These are phyloP conservation scores for Pseudonectria foliicola DNA, from an alignment of 2,329 filamentous ascomycete genomes.

Conservation along the genomic window DNA sequence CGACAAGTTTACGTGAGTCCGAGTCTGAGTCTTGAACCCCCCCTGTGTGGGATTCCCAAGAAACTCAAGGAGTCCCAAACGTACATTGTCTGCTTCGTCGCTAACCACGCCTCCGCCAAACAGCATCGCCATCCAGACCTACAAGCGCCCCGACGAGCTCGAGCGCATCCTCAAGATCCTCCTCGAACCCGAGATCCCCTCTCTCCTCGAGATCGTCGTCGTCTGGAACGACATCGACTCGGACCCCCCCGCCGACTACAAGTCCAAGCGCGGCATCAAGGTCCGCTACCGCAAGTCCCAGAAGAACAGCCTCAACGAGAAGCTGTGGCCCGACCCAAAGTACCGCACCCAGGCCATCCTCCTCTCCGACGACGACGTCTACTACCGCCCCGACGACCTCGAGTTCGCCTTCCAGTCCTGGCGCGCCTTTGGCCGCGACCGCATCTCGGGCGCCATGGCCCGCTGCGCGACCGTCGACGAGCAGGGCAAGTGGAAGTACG, in stretches of 20 bases:
- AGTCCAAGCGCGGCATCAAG: conserved; percentile 23
- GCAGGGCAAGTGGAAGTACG: conserved; percentile 24
- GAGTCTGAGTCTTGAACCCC: neutral
- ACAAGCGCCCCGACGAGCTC: conserved; percentile 29
- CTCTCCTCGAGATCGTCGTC: conserved; percentile 30
- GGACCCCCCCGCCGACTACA: conserved; percentile 21
- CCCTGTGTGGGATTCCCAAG: too few species aligned
- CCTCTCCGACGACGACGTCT: conserved; percentile 33
- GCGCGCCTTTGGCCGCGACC: conserved; percentile 30
- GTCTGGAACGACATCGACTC: conserved; percentile 31
- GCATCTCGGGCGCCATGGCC: conserved; percentile 29
- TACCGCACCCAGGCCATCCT: conserved; percentile 33
- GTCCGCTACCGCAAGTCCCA: conserved; percentile 28
- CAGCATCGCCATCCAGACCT: conserved; percentile 33
- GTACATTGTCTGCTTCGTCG: neutral
- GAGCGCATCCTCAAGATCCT: conserved; percentile 25
- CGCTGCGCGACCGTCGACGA: conserved; percentile 25
- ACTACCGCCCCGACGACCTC: conserved; percentile 30
- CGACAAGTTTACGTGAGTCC: conserved; percentile 27
- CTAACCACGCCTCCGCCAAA: neutral
- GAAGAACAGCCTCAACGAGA: conserved; percentile 31
- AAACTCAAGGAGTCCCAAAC: too few species aligned
- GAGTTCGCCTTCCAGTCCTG: conserved; percentile 35
- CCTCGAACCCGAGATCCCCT: conserved; percentile 23
- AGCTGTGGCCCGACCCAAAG: conserved; percentile 29